These are phyloP conservation scores for Trichoderma asperelloides DNA, from an alignment of 495 filamentous ascomycete genomes.

Conservation along the genomic window DNA sequence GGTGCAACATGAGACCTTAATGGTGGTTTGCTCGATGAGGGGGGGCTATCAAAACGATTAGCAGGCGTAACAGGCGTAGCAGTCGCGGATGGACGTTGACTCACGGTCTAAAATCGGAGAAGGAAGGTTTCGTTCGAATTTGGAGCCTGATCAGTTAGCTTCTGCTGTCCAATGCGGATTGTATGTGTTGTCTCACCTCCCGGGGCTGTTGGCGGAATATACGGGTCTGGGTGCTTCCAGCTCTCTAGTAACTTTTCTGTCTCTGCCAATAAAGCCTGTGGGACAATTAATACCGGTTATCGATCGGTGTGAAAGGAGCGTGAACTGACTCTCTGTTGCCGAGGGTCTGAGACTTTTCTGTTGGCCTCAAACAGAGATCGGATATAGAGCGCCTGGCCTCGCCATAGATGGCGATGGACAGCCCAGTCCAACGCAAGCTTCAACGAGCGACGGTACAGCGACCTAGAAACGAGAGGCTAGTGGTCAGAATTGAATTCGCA, in stretches of 20 bases:
- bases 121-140: slow-evolving; percentile 91
- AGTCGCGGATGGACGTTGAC: slow-evolving; percentile 24
- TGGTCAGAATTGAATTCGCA: neutral
- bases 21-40: neutral
- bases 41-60: neutral
- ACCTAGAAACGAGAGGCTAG: slow-evolving; percentile 41
- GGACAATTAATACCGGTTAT: slow-evolving; percentile 1
- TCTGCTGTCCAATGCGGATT: neutral
- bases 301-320: neutral
- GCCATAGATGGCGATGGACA: slow-evolving; percentile 83
- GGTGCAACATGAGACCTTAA: neutral
- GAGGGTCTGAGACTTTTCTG: slow-evolving; percentile 72
- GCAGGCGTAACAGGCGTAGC: neutral
- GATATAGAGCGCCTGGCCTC: slow-evolving; percentile 92
- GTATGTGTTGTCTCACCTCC: slow-evolving; percentile 61
- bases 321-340: slow-evolving; percentile 68
- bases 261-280: slow-evolving; percentile 68
- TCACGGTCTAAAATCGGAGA: slow-evolving; percentile 68
- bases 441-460: slow-evolving; percentile 84
- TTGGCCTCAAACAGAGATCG: slow-evolving; percentile 94
- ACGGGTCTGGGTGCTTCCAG: slow-evolving; percentile 98
- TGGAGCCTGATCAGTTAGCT: slow-evolving; percentile 57
- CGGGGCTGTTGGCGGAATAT: slow-evolving; percentile 76
- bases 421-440: slow-evolving; percentile 94
- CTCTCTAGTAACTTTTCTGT: slow-evolving; percentile 80